These are phyloP conservation scores for Leccinum angustisporum DNA, from an alignment of 1,284 basidiomycete genomes.

Conservation along the genomic window DNA sequence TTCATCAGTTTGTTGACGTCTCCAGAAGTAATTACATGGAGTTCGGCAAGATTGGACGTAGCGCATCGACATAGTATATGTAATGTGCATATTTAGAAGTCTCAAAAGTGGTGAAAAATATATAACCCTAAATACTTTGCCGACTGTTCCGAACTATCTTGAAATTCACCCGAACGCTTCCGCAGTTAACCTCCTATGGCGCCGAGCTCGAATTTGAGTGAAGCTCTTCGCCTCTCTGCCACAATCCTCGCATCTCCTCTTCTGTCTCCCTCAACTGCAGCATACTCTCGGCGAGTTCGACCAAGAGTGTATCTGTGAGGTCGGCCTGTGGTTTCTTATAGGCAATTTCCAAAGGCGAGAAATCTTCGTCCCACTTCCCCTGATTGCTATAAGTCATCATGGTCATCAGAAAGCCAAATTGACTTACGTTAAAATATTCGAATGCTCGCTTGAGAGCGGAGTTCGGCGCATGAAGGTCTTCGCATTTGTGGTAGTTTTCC, in stretches of 20 bases:
- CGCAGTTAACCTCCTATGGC: too few species aligned
- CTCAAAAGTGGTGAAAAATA: too few species aligned
- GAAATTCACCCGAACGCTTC: too few species aligned
- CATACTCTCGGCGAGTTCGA: background rate
- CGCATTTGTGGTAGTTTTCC: background rate
- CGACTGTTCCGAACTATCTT: too few species aligned
- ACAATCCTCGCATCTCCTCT: background rate
- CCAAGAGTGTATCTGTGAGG: background rate
- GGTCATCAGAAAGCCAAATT: background rate
- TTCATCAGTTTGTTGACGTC: background rate
- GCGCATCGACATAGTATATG: too few species aligned
- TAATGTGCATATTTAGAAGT: too few species aligned
- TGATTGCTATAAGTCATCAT: background rate
- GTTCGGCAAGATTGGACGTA: background rate
- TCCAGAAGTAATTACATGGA: background rate
- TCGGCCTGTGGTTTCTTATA: background rate
- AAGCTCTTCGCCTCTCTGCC: background rate
- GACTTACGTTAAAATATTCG: background rate
- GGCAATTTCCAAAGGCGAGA: background rate
- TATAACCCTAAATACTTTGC: too few species aligned
- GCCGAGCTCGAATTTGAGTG: too few species aligned
- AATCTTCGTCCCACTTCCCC: background rate
- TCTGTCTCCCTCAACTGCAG: background rate
- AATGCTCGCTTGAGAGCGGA: background rate
- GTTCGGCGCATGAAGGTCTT: background rate